Evolutionary conservation across 768 basidiomycete species (phyloP), one percentile per base, ranked within the genome.

Genomic region (Vishniacozyma victoriae): DNA sequence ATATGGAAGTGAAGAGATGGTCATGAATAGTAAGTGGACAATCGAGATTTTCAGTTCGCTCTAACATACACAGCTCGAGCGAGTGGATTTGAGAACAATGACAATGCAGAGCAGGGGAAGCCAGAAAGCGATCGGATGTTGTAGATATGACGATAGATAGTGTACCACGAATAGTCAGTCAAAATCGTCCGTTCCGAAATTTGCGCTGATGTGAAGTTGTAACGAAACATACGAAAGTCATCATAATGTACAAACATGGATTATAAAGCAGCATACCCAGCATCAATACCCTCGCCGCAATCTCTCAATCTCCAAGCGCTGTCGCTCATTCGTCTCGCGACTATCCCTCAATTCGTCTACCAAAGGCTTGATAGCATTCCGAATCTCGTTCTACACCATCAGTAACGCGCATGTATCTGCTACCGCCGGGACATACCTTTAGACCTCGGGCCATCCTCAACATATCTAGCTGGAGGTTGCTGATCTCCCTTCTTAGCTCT

Each of bases 401-500:
- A 44, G 49, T 43, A 42, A 20, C 41, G 41, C 41, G 41, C 5
- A 13, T 18, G 18, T 38, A 9, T 9, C 9, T 38, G 18, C 13
- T 38, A 38, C 37, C 37, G n/a, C 11, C 11, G 31, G 31, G n/a
- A 48, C 53, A 36, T 37, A 59, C 58, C 50, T 46, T 52, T 2
- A 55, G 36, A 16, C 41, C 37, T 25, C 58, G 29, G 14, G 41
- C 35, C 58, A 59, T 59, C 37, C 58, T 38, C 31, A 59, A 25
- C 54, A 59, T 59, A 25, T 59, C 58, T 41, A 59, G 19, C 37
- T 56, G 55, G 31, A 60, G 20, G 44, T 56, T 46, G 19, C 35
- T 35, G 31, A 60, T 41, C 37, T 54, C 47, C 29, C 44, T 44
- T 22, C 41, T 36, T 25, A 60, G 23, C 33, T 48, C 48, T 22